Base-by-base conservation (phyloP, 179 eudicot genomes). In the Silene vulgaris region DNA sequence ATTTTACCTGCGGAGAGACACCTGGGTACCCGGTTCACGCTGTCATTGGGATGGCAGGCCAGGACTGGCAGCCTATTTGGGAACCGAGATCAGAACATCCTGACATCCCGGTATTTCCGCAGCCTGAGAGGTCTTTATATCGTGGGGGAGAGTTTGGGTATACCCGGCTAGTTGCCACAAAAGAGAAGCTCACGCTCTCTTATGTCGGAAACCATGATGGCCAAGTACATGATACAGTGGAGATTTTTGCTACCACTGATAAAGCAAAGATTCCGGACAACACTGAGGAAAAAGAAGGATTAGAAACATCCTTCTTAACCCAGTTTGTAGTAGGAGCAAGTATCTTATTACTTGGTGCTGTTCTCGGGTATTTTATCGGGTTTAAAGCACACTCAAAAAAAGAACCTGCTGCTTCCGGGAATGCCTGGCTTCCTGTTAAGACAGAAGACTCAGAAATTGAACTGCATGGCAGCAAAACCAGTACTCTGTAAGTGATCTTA, bases 1-100 rank as follows among this genome's bases (percentile, higher is more conserved):
- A 96, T 43, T 88, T 76, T 82, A 90, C 90, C 3, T 96, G 99
- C 73, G 98, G 89, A 75, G 74, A 69, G 50, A 66, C 78, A 81
- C 92, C 78, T 21, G 88, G 85, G 8, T 84, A 78, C 62, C 96
- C 97, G 0, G 92, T 90, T 69, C 99, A 96, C 69, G 76, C 87
- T 69, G 99, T 93, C 74, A 96, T 96, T 63, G 99, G 99, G 30
- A 96, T 96, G 99, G 99, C 86, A 0, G 99, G 99, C 9, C 97
- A 89, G 71, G 99, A 96, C 73, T 96, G 98, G 98, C 99, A 96
- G 79, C 87, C 96, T 32, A 83, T 89, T 19, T 96, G 99, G 99
- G 84, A 85, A 45, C 97, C 98, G 1, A 87, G 98, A 76, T 80
- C 88, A 0, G 82, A 87, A 14, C 99, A 96, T 83, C 88, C 84